Evolutionary conservation across 768 basidiomycete species (phyloP), one percentile per base, ranked within the genome.

Genomic region (Holtermannia corniformis): DNA sequence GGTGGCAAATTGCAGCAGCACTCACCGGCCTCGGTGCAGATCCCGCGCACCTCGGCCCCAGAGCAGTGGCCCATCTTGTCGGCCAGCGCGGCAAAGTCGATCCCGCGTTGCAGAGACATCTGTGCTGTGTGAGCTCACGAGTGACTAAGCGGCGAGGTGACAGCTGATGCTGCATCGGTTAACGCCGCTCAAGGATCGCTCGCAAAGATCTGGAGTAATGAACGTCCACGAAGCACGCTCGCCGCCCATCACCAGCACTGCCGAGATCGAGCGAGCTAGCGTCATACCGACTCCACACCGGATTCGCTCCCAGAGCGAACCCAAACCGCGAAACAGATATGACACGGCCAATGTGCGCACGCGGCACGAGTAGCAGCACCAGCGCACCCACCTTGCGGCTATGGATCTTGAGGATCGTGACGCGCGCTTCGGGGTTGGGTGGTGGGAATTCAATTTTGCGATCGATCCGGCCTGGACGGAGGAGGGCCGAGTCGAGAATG

Each of bases 51-150:
- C 72, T 99, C 93, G 1, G 93, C 93, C 60, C 93, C 93, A 1
- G 89, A 93, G 70, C 93, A 96, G 67, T 95, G 89, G 0, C 93
- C 93, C 93, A 97, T 99, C 79, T 99, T 97, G 72, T 97, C 93
- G 0, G 93, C 93, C 2, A 99, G 78, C 1, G 85, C 83, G 14
- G 89, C 85, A n/a, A 96, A 79, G 75, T 99, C 91, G 73, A 99
- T 99, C 1, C 92, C 92, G 54, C 93, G 81, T 75, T 97, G 93
- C 25, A 97, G 77, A 1, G 90, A 96, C 93, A 97, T 99, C 87
- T 90, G 58, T 1, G 16, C 21, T 13, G 23, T 19, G 51, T 14
- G 21, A 50, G 46, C 25, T 19, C 23, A 21, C 16, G 32, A 37
- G 7, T 16, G 32, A 16, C 32, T 37, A n/a, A 37, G 54, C 10